A percentile compares a stretch with the other conserved stretches of the same genome.
Conservation (phyloP, 176 grass and related monocot species). For the Cenchrus americanus region DNA sequence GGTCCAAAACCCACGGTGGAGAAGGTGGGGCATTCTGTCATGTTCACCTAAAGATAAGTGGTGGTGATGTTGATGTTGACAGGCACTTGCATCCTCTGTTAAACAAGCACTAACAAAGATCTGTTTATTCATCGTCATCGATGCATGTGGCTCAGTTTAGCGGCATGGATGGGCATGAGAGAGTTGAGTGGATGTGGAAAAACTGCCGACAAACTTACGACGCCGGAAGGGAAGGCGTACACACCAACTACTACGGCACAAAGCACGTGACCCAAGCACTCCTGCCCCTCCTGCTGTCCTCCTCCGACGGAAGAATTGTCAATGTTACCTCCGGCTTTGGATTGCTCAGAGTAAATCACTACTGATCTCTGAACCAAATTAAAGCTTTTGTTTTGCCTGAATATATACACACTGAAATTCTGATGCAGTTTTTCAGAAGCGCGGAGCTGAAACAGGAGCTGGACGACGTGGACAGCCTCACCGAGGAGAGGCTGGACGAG, state of each 20-base stretch:
- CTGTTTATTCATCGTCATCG: not conserved
- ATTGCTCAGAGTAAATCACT: slow-evolving; percentile 50
- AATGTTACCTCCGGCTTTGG: slow-evolving; percentile 55
- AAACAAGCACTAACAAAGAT: not conserved
- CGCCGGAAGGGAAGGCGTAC: slow-evolving; percentile 42
- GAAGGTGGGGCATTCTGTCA: not conserved
- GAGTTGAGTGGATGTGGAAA: slow-evolving; percentile 4
- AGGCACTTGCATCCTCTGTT: no score
- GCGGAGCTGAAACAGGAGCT: slow-evolving; percentile 53
- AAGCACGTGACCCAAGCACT: slow-evolving; percentile 51
- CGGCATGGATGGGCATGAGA: not conserved
- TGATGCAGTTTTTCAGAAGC: no score
- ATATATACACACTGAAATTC: no score
- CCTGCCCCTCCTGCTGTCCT: slow-evolving; percentile 53
- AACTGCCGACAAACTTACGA: slow-evolving; percentile 33
- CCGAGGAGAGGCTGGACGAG: slow-evolving; percentile 52
- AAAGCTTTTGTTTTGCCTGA: no score
- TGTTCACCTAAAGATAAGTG: no score
- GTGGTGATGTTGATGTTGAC: not conserved
- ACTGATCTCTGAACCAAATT: no score
- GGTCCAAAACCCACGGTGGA: not conserved
- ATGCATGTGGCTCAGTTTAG: not conserved
- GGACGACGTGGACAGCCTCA: slow-evolving; percentile 33
- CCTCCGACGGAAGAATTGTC: slow-evolving; percentile 48
- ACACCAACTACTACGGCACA: slow-evolving; percentile 64